These are phyloP conservation scores for Trichocladium uniseriatum DNA, from an alignment of 495 filamentous ascomycete species.

Conservation along the genomic window DNA sequence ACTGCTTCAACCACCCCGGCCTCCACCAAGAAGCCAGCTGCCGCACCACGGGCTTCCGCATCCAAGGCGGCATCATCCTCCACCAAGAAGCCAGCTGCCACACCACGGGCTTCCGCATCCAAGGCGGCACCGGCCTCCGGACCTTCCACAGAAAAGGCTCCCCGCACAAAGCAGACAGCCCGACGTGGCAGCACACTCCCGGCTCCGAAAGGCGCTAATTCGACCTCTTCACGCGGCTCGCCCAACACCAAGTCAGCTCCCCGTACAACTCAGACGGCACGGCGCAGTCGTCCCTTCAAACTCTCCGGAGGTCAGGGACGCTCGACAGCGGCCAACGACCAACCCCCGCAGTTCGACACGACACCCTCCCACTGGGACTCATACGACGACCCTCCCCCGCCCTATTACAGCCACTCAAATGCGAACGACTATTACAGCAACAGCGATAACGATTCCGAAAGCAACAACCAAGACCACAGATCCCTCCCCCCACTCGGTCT, in stretches of 20 bases:
- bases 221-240: too few species aligned
- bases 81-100: too few species aligned
- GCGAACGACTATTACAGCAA: too few species aligned
- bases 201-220: too few species aligned
- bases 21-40: neutral
- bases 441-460: neutral
- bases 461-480: slow-evolving; percentile 1
- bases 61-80: too few species aligned
- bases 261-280: neutral
- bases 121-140: too few species aligned
- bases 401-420: too few species aligned
- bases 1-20: neutral
- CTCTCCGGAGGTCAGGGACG: neutral
- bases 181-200: neutral
- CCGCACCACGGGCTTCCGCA: neutral
- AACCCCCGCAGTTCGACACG: neutral
- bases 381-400: slow-evolving; percentile 20
- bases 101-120: too few species aligned
- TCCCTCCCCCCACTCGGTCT: slow-evolving; percentile 26
- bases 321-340: neutral
- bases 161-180: slow-evolving; percentile 11
- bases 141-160: too few species aligned
- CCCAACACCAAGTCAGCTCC: neutral
- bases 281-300: slow-evolving; percentile 2
- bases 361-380: slow-evolving; percentile 7